Conservation (phyloP, 352 stramenopile species). For the Phytophthora pluvialis region DNA sequence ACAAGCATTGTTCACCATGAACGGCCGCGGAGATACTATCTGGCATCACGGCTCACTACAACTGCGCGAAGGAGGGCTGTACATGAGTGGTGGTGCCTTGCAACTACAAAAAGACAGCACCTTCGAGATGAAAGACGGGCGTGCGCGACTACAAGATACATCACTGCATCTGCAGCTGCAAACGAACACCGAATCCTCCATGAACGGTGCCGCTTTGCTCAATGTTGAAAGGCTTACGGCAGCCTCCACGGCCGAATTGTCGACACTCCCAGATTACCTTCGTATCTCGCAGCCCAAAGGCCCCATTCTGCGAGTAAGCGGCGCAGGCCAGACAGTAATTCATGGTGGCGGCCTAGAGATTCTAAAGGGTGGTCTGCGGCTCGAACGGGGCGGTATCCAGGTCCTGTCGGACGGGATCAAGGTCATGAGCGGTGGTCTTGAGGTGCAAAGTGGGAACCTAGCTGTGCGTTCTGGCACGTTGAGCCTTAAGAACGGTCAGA, state of each 20-base stretch:
- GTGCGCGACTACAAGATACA: slow-evolving; percentile 50
- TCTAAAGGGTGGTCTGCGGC: slow-evolving; percentile 57
- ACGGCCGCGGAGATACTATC: slow-evolving; percentile 59
- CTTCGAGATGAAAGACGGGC: slow-evolving; percentile 54
- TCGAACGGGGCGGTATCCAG: slow-evolving; percentile 63
- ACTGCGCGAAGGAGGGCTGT: slow-evolving; percentile 27
- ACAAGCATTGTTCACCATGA: slow-evolving; percentile 64
- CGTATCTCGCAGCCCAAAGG: slow-evolving; percentile 44
- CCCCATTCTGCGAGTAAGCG: slow-evolving; percentile 59
- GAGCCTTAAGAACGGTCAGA: slow-evolving; percentile 50
- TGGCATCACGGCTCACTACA: slow-evolving; percentile 37
- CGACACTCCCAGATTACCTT: slow-evolving; percentile 52
- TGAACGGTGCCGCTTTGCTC: slow-evolving; percentile 32
- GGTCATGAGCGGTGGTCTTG: slow-evolving; percentile 47
- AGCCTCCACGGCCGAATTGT: slow-evolving; percentile 18
- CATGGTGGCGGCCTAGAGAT: slow-evolving; percentile 67
- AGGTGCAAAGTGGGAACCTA: slow-evolving; percentile 52
- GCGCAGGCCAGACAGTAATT: slow-evolving; percentile 58
- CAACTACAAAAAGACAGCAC: slow-evolving; percentile 54
- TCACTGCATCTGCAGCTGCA: slow-evolving; percentile 42
- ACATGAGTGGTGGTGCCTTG: slow-evolving; percentile 37
- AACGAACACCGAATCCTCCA: slow-evolving; percentile 16
- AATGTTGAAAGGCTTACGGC: slow-evolving; percentile 43
- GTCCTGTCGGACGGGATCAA: slow-evolving; percentile 65
- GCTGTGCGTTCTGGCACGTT: slow-evolving; percentile 46